phyloP scores from a whole-genome alignment of 108 stramenopile genomes.

The Phaeodactylum tricornutum region DNA sequence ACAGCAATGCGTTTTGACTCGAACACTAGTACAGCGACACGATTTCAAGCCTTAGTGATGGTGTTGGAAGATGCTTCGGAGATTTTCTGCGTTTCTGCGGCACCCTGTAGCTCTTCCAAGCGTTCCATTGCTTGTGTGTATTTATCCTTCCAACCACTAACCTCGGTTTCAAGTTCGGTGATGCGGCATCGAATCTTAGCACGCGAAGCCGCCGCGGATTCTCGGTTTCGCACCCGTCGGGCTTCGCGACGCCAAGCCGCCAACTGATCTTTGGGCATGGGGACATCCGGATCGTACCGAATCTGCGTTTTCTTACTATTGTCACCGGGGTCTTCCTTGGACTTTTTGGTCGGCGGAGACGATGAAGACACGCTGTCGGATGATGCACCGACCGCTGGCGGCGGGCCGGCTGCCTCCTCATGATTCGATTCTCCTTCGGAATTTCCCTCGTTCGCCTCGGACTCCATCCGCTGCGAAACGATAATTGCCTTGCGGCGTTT shows the following conservation, averaged over 20 bases:
- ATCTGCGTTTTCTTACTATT: constrained; percentile 49
- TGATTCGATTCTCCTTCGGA: constrained; percentile 11
- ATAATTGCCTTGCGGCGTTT: constrained; percentile 51
- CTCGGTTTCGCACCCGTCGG: constrained; percentile 74
- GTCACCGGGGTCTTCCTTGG: not conserved
- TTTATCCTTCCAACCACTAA: constrained; percentile 60
- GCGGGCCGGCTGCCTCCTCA: too few relatives aligned
- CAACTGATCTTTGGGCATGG: constrained; percentile 73
- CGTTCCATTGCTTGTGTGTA: constrained; percentile 55
- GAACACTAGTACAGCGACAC: too few relatives aligned
- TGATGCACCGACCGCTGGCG: too few relatives aligned
- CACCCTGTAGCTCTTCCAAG: constrained; percentile 23
- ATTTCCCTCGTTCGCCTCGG: constrained; percentile 4
- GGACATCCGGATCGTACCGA: constrained; percentile 78
- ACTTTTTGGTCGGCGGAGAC: constrained; percentile 23
- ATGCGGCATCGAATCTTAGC: constrained; percentile 70
- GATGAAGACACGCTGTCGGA: not conserved
- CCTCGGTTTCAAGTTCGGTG: constrained; percentile 66
- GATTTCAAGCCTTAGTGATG: too few relatives aligned
- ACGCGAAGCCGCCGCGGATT: constrained; percentile 72
- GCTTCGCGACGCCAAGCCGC: constrained; percentile 77
- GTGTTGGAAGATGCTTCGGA: too few relatives aligned
- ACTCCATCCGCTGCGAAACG: constrained; percentile 29
- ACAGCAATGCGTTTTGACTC: too few relatives aligned
- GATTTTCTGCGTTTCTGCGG: too few relatives aligned